A percentile compares a stretch with the other conserved stretches of the same genome.
Evolutionary conservation across 176 grass and related monocot genomes (phyloP).

Genomic region (Thalia dealbata): DNA sequence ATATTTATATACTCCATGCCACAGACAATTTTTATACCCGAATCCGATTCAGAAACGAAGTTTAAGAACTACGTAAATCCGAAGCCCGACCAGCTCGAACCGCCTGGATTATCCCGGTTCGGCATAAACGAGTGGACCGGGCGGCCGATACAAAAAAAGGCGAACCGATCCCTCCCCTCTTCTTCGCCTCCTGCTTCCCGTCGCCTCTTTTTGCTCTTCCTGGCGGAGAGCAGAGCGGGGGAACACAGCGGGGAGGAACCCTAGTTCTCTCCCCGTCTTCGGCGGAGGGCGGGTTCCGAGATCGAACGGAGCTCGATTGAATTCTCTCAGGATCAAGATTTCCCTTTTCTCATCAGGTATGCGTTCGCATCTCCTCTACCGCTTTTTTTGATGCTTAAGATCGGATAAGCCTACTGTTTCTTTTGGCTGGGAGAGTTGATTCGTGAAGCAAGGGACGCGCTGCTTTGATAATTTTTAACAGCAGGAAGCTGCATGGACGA

Average conservation of each 20-base stretch:
- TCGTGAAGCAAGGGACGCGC: background rate
- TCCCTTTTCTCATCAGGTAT: background rate
- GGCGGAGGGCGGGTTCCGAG: background rate
- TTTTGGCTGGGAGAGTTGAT: background rate
- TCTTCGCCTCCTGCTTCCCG: background rate
- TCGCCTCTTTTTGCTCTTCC: background rate
- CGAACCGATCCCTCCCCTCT: background rate
- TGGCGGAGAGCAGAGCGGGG: background rate
- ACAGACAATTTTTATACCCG: no score
- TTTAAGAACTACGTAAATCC: no score
- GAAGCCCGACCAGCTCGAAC: no score
- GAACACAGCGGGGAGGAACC: background rate
- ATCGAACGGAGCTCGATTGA: background rate
- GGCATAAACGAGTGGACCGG: no score
- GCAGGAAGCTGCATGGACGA: background rate
- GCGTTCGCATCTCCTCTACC: background rate
- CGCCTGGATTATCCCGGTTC: no score
- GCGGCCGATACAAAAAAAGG: background rate
- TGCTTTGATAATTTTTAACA: background rate
- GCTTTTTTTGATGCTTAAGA: background rate
- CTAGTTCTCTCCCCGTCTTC: background rate
- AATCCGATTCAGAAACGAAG: no score
- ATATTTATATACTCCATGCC: no score
- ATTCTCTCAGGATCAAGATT: background rate
- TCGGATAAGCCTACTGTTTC: background rate